A percentile compares a stretch with the other conserved stretches of the same genome.
Evolutionary conservation across 2,329 filamentous ascomycete species (phyloP).

Genomic region (Colletotrichum tabaci): DNA sequence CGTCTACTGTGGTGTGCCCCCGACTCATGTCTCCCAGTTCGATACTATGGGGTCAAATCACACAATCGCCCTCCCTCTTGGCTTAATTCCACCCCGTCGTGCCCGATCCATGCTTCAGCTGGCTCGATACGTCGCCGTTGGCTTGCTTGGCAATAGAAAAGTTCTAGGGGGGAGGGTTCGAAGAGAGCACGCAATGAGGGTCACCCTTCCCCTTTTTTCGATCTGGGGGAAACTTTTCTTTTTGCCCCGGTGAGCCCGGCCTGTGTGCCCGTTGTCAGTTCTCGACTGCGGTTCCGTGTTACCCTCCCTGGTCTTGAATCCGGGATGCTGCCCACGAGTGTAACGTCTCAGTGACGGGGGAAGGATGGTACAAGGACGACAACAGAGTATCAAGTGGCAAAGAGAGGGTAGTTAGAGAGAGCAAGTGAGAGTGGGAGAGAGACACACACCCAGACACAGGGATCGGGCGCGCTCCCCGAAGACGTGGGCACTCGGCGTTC

Average conservation of each 20-base stretch:
- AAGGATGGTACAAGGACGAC: no score
- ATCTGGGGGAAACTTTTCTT: neutral
- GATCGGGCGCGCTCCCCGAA: conserved; percentile 3
- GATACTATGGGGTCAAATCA: conserved; percentile 31
- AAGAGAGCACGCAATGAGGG: conserved; percentile 31
- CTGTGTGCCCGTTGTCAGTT: neutral
- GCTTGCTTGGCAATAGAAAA: conserved; percentile 8
- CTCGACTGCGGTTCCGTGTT: neutral
- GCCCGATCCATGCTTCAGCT: conserved; percentile 14
- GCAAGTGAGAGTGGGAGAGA: neutral
- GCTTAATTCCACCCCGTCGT: conserved; percentile 9
- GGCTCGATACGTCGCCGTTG: neutral
- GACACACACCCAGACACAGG: neutral
- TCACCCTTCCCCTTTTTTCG: neutral
- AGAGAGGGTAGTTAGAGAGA: no score
- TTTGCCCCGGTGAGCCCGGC: neutral
- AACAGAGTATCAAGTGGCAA: no score
- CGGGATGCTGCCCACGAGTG: neutral
- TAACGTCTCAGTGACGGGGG: conserved; percentile 19
- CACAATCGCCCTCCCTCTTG: conserved; percentile 32
- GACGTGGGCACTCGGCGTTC: neutral
- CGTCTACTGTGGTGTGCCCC: neutral
- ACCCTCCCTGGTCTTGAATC: neutral
- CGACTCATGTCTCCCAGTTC: conserved; percentile 21
- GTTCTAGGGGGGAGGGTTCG: neutral